Conservation (phyloP, 768 basidiomycete genomes). For the Scleroderma citrinum region DNA sequence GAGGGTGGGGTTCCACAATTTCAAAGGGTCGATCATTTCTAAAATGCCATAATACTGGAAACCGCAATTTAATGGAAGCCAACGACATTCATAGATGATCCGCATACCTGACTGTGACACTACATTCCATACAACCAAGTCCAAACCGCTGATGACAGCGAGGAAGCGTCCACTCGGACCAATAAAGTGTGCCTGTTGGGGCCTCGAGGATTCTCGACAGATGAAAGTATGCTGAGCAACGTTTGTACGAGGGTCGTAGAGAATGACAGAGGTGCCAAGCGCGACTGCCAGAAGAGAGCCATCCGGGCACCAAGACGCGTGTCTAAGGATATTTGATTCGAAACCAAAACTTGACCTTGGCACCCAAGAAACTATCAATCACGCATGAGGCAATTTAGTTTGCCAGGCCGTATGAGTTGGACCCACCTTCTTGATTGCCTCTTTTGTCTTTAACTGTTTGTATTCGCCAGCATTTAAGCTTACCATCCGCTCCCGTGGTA, state of each 20-base stretch:
- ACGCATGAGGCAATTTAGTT: conserved; percentile 1
- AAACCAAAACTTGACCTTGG: conserved; percentile 66
- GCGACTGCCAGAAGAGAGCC: conserved; percentile 78
- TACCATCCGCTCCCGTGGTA: conserved; percentile 70
- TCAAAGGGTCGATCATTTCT: conserved; percentile 33
- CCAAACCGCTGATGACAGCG: conserved; percentile 41
- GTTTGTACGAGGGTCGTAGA: conserved; percentile 70
- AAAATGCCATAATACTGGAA: conserved; percentile 58
- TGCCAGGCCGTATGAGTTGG: neutral
- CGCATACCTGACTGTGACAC: conserved; percentile 52
- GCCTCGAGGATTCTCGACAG: conserved; percentile 44
- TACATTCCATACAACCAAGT: conserved; percentile 70
- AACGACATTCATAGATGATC: conserved; percentile 3
- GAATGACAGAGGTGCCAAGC: conserved; percentile 56
- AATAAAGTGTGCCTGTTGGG: conserved; percentile 54
- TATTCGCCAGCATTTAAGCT: conserved; percentile 78
- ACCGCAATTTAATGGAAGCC: neutral
- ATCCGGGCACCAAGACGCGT: conserved; percentile 78
- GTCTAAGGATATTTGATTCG: conserved; percentile 59
- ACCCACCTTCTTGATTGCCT: conserved; percentile 48
- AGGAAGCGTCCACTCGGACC: conserved; percentile 70
- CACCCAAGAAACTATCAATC: conserved; percentile 57
- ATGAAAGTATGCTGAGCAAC: conserved; percentile 54
- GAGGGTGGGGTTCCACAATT: conserved; percentile 49
- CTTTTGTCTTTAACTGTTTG: conserved; percentile 41